Evolutionary conservation across 352 stramenopile species (phyloP), one percentile per base, ranked within the genome.

Genomic region (Globisporangium nodosum): DNA sequence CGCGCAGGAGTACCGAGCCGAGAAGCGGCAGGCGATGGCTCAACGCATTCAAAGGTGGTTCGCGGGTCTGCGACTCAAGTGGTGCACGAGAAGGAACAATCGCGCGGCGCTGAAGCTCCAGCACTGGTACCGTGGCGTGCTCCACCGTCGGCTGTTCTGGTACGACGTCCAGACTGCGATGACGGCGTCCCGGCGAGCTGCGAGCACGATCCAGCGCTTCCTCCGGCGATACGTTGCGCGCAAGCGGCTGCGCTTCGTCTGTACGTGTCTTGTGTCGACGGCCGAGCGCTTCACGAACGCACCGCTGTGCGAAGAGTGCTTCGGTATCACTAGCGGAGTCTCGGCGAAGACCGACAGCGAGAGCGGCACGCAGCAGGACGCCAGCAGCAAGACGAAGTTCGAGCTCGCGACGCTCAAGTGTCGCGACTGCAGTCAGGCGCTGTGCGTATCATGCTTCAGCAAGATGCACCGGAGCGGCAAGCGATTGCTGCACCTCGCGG

Each of bases 251-350:
- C 48, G 53, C 31, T 4, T 47, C 5, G 12, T 55, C 3, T 61
- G 55, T 4, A 8, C 24, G 40, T 33, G 33, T 0, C 56, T 72
- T 5, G n/a, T 69, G 0, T 52, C 66, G 16, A 75, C 58, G 0
- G 27, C 67, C 24, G 3, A 42, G 7, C 56, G 58, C 1, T 77
- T 74, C 31, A 65, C 58, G 8, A 68, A 77, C 39, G 55, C 70
- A 3, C 73, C 70, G 3, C 52, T 81, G 5, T 81, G 73, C 54
- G 63, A 76, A 59, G 58, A 68, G 18, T 81, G 73, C 47, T 61
- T 67, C 20, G 40, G 52, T 0, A 9, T 2, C 31, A 35, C 3
- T 35, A 35, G 31, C 6, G 31, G 31, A 7, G 31, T 35, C 31
- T 35, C 21, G 16, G 16, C 7, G 18, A 13, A 15, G 20, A 56